These are phyloP conservation scores for Stipa capillata DNA, from an alignment of 176 grass and related monocot species.

Conservation along the genomic window DNA sequence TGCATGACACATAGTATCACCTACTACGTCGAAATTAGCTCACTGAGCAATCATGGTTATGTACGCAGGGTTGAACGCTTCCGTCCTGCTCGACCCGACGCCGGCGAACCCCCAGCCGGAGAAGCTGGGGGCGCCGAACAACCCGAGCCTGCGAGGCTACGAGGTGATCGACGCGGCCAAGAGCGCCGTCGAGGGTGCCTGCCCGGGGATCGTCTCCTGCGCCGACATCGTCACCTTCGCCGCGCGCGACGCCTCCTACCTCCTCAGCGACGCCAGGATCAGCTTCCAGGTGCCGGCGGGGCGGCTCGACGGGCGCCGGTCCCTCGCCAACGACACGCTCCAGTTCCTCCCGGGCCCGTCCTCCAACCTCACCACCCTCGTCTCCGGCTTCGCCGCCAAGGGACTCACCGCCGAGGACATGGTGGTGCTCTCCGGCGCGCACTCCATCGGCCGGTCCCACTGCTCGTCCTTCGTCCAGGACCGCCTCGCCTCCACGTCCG, in stretches of 20 bases:
- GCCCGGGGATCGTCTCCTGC: slow-evolving; percentile 32
- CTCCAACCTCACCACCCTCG: not conserved
- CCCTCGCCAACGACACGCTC: not conserved
- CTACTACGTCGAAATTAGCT: too few relatives aligned
- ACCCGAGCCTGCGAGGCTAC: slow-evolving; percentile 23
- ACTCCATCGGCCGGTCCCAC: slow-evolving; percentile 17
- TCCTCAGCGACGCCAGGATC: slow-evolving; percentile 19
- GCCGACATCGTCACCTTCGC: slow-evolving; percentile 52
- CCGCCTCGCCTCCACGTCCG: not conserved
- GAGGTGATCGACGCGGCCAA: slow-evolving; percentile 35
- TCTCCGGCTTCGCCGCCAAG: not conserved
- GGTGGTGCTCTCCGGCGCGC: slow-evolving; percentile 14
- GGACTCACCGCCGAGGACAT: not conserved
- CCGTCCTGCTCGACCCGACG: too few relatives aligned
- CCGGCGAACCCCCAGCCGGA: too few relatives aligned
- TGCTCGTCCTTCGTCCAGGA: not conserved
- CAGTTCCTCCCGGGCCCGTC: not conserved
- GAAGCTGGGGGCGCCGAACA: too few relatives aligned
- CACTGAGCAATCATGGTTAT: too few relatives aligned
- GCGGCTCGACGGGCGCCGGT: slow-evolving; percentile 9
- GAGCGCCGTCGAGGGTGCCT: not conserved
- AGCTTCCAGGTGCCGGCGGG: slow-evolving; percentile 3
- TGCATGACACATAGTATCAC: too few relatives aligned
- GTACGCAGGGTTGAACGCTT: too few relatives aligned
- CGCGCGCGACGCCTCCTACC: slow-evolving; percentile 29